A percentile compares a stretch with the other conserved stretches of the same genome.
These are phyloP conservation scores for Colletotrichum tabaci DNA, from an alignment of 2,329 filamentous ascomycete genomes.

Conservation along the genomic window DNA sequence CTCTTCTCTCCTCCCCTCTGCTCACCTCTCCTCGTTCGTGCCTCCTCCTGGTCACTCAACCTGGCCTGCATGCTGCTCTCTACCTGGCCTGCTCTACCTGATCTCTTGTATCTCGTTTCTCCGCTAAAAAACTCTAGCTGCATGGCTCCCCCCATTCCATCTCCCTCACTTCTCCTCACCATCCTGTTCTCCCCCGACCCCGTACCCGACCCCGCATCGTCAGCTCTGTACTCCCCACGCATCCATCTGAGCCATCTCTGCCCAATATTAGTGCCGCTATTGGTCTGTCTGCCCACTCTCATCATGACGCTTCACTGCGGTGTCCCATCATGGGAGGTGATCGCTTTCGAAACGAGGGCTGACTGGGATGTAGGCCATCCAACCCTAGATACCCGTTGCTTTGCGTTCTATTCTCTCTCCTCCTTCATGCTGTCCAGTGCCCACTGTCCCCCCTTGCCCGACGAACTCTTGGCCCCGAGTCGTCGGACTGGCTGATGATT, in stretches of 20 bases:
- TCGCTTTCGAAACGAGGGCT: conserved; percentile 27
- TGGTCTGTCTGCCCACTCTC: conserved; percentile 32
- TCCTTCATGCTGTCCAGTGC: conserved; percentile 18
- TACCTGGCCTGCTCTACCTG: not conserved
- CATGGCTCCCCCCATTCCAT: conserved; percentile 6
- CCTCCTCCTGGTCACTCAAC: conserved; percentile 11
- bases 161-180: conserved; percentile 1
- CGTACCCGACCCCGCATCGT: conserved; percentile 35
- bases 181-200: conserved; percentile 13
- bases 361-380: conserved; percentile 21
- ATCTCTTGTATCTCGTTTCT: conserved; percentile 7
- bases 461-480: conserved; percentile 40
- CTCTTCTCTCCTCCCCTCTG: not conserved
- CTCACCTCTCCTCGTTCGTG: not conserved
- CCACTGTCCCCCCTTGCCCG: conserved; percentile 18
- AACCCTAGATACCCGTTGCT: conserved; percentile 11
- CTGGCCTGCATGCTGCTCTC: no score
- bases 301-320: conserved; percentile 25
- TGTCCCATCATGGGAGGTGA: conserved; percentile 37
- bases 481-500: conserved; percentile 33
- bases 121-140: conserved; percentile 18
- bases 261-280: not conserved
- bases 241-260: conserved; percentile 29
- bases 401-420: conserved; percentile 9
- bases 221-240: conserved; percentile 37